phyloP scores from a whole-genome alignment of 179 eudicot species.

The Pouteria campechiana region DNA sequence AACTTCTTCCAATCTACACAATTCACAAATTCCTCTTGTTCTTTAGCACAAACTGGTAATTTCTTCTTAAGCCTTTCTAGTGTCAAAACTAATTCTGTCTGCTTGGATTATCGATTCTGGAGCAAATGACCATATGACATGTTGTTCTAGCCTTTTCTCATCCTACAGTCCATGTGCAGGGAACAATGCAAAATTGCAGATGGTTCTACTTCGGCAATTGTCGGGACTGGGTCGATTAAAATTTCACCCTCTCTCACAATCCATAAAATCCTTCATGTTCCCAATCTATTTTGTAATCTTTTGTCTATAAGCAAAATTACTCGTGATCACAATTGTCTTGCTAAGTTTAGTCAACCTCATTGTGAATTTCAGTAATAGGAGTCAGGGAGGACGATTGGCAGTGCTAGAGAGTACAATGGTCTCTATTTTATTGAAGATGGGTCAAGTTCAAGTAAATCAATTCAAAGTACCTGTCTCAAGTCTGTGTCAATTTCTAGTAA shows the following conservation, averaged over 20 bases:
- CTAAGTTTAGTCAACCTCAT: neutral
- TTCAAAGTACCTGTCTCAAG: too few species aligned
- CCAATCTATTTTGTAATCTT: neutral
- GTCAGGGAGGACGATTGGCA: neutral
- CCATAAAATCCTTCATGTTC: neutral
- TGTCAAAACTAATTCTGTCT: neutral
- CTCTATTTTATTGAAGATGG: too few species aligned
- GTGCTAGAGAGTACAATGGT: too few species aligned
- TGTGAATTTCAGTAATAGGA: constrained; percentile 3
- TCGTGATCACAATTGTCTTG: constrained; percentile 1
- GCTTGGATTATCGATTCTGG: constrained; percentile 2
- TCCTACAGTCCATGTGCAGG: neutral
- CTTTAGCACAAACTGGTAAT: neutral
- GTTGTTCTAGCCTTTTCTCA: neutral
- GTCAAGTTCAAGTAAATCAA: too few species aligned
- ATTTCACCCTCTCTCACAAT: neutral
- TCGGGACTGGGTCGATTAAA: too few species aligned
- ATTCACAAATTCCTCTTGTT: neutral
- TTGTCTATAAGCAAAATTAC: constrained; percentile 1
- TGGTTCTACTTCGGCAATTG: constrained; percentile 1
- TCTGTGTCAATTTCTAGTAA: too few species aligned
- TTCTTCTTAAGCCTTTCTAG: neutral
- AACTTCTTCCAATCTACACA: neutral
- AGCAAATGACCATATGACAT: constrained; percentile 1
- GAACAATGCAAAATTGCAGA: neutral